A percentile compares a stretch with the other conserved stretches of the same genome.
Evolutionary conservation across 2,329 filamentous ascomycete genomes (phyloP).

Genomic region (Huntiella savannae): DNA sequence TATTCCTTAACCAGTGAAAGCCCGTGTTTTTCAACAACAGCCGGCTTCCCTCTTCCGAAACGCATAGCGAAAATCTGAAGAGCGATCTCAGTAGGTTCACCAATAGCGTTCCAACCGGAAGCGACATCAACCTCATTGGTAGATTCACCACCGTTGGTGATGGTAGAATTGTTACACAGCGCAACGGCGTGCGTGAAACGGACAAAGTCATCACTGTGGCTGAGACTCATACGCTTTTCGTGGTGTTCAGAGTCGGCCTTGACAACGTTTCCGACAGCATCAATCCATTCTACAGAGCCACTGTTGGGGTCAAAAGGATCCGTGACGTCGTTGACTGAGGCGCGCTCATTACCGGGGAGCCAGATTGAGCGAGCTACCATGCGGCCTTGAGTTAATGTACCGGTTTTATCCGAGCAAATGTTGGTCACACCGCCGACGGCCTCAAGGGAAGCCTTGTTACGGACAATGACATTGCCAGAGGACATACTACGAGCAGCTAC

Average conservation of each 20-base stretch:
- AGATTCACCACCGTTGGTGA: constrained; percentile 23
- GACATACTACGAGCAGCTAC: constrained; percentile 47
- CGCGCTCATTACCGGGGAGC: constrained; percentile 33
- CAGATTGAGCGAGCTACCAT: constrained; percentile 47
- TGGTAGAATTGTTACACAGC: constrained; percentile 40
- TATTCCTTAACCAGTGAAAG: constrained; percentile 41
- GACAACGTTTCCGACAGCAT: constrained; percentile 14
- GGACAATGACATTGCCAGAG: constrained; percentile 43
- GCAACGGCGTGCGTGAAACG: constrained; percentile 35
- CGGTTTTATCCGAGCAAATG: constrained; percentile 54
- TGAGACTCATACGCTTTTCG: constrained; percentile 11
- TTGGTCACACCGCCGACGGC: constrained; percentile 51
- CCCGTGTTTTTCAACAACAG: constrained; percentile 20
- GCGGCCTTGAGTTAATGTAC: constrained; percentile 45
- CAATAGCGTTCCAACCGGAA: constrained; percentile 36
- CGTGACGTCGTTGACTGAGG: constrained; percentile 33
- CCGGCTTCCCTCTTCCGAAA: constrained; percentile 34
- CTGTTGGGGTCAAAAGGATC: constrained; percentile 43
- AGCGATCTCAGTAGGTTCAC: constrained; percentile 55
- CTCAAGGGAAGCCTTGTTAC: constrained; percentile 45
- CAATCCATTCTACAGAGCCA: constrained; percentile 29
- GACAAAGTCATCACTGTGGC: constrained; percentile 19
- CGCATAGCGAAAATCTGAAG: constrained; percentile 55
- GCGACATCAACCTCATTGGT: constrained; percentile 8
- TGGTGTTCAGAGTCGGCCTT: constrained; percentile 3